Percentiles rank a stretch among this genome's conserved stretches.
phyloP scores from a whole-genome alignment of 768 basidiomycete species.

The Russula earlei region DNA sequence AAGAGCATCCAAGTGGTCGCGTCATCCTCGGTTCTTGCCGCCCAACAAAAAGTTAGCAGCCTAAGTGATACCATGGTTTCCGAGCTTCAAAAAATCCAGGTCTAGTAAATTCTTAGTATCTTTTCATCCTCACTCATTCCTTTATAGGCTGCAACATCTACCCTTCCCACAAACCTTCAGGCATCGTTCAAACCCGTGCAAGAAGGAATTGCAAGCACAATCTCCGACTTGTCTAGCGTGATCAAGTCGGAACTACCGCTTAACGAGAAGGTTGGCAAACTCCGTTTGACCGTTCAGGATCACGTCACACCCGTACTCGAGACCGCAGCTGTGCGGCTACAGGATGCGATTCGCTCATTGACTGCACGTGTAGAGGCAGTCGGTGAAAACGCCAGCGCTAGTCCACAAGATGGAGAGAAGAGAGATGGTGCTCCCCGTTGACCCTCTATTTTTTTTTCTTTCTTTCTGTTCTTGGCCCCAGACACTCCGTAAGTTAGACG shows the following conservation, averaged over 20 bases:
- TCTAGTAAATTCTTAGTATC: constrained; percentile 1
- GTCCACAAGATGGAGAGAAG: constrained; percentile 8
- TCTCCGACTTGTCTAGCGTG: constrained; percentile 45
- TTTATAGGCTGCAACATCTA: constrained; percentile 42
- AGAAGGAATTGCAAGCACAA: constrained; percentile 42
- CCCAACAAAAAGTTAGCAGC: constrained; percentile 46
- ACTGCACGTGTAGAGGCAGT: constrained; percentile 19
- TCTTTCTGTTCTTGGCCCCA: neutral
- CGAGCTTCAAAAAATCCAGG: constrained; percentile 56
- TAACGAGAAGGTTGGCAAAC: constrained; percentile 50
- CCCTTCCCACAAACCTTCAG: constrained; percentile 44
- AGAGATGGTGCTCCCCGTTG: constrained; percentile 15
- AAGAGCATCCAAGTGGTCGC: constrained; percentile 52
- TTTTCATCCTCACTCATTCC: neutral
- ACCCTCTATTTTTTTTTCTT: neutral
- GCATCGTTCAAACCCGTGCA: constrained; percentile 52
- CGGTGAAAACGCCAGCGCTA: constrained; percentile 17
- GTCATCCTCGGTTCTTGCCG: constrained; percentile 43
- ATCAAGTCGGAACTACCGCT: constrained; percentile 47
- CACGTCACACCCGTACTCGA: constrained; percentile 56
- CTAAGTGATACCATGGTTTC: constrained; percentile 58
- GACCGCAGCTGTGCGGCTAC: constrained; percentile 25
- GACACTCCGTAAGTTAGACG: constrained; percentile 1
- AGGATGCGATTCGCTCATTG: constrained; percentile 25
- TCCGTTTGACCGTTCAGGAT: constrained; percentile 49